These are phyloP conservation scores for Huntiella savannae DNA, from an alignment of 2,329 filamentous ascomycete genomes.

Conservation along the genomic window DNA sequence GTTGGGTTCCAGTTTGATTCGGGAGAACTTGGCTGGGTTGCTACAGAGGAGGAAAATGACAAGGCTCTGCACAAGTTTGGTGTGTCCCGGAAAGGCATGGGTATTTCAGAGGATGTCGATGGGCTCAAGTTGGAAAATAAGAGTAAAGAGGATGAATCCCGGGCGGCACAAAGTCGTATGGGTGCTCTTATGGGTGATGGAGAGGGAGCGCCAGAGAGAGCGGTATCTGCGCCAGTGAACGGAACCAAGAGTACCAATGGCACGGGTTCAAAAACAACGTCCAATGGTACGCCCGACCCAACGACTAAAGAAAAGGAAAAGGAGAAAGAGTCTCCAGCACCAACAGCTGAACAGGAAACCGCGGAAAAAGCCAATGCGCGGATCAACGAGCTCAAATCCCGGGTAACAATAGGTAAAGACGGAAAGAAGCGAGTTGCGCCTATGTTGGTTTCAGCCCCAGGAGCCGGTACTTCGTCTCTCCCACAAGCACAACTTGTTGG, in stretches of 20 bases:
- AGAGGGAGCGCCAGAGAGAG: slow-evolving; percentile 28
- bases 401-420: slow-evolving; percentile 88
- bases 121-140: slow-evolving; percentile 72
- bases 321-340: slow-evolving; percentile 15
- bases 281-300: slow-evolving; percentile 15
- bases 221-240: slow-evolving; percentile 26
- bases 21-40: slow-evolving; percentile 79
- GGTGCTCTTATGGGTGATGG: slow-evolving; percentile 88
- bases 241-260: slow-evolving; percentile 29
- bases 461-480: slow-evolving; percentile 68
- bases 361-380: slow-evolving; percentile 35
- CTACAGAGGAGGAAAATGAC: slow-evolving; percentile 72
- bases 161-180: slow-evolving; percentile 85
- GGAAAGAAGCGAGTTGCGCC: slow-evolving; percentile 92
- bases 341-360: slow-evolving; percentile 23
- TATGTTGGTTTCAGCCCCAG: slow-evolving; percentile 75
- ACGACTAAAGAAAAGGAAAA: slow-evolving; percentile 16
- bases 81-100: slow-evolving; percentile 67
- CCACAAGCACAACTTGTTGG: slow-evolving; percentile 79
- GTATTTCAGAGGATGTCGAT: slow-evolving; percentile 83
- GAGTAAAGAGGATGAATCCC: slow-evolving; percentile 79
- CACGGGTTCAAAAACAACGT: slow-evolving; percentile 19
- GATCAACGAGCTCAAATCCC: slow-evolving; percentile 54
- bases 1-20: slow-evolving; percentile 64
- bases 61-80: slow-evolving; percentile 87